Evolutionary conservation across 345 rosid species (phyloP), one percentile per base, ranked within the genome.

Genomic region (Linum trigynum): DNA sequence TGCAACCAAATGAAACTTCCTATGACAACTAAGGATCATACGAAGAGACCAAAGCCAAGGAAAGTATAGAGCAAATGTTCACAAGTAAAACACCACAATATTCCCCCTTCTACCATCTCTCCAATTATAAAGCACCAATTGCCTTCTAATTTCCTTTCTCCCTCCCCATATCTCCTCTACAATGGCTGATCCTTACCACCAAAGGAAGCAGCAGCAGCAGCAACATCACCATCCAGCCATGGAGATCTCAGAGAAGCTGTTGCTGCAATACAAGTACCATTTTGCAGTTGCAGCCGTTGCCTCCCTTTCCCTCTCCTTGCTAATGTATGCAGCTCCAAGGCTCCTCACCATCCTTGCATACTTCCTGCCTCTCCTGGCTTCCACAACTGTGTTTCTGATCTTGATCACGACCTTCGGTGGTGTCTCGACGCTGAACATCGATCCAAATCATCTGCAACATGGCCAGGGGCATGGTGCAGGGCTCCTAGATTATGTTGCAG

Each of bases 351-450:
- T 87, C 70, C 67, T 92, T 50, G 74, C 85, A 23, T 90, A 76
- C 69, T 90, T 90, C 72, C 84, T 90, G 96, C 98, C 97, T 72
- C 94, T 92, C 70, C 72, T 90, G 36, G 98, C 90, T 10, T 92
- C 97, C 32, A 90, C 98, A 0, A 62, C 90, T 0, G 89, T 85
- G 39, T 83, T 92, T 67, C 57, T 85, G 72, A 80, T 80, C 40
- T 55, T 76, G 51, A 79, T 86, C 36, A 12, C 78, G 38, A 79
- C 82, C 57, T 86, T 86, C 41, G 94, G 96, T 17, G 91, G 97
- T 48, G 69, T 84, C 67, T 77, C 94, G 2, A 81, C 67, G 59
- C 55, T 78, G 43, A 67, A 82, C 38, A 74, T 43, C 0, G 85
- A 87, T 58, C 61, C 16, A 2, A 11, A 43, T 43, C 50, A 43